A percentile compares a stretch with the other conserved stretches of the same genome.
Conservation (phyloP, 2,329 filamentous ascomycete genomes). For the Colletotrichum liaoningense region DNA sequence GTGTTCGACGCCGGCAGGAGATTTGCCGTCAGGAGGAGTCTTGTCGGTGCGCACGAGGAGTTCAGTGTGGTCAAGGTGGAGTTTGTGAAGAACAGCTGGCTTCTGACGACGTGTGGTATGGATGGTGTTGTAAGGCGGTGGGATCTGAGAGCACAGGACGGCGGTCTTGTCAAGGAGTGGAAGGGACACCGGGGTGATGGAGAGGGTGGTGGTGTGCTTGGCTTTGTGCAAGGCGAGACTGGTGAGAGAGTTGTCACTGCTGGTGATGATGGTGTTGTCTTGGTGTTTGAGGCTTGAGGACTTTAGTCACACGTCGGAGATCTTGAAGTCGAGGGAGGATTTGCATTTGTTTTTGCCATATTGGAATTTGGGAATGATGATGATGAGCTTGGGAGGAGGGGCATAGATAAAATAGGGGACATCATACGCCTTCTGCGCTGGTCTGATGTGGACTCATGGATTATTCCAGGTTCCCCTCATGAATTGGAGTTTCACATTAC, state of each 20-base stretch:
- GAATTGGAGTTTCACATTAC: slow-evolving; percentile 9
- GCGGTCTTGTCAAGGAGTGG: slow-evolving; percentile 87
- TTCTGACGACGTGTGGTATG: slow-evolving; percentile 90
- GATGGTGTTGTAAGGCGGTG: slow-evolving; percentile 91
- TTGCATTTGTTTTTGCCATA: not conserved
- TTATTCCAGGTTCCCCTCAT: not conserved
- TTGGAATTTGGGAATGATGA: not conserved
- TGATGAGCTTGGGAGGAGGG: not conserved
- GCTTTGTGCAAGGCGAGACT: slow-evolving; percentile 85
- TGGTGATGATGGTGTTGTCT: slow-evolving; percentile 82
- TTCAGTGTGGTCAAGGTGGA: slow-evolving; percentile 93
- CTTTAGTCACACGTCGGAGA: fast-evolving
- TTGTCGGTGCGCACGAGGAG: slow-evolving; percentile 86
- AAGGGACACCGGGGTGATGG: slow-evolving; percentile 87
- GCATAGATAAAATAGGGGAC: slow-evolving; percentile 26
- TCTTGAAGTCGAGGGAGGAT: not conserved
- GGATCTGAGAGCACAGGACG: slow-evolving; percentile 76
- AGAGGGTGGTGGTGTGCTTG: slow-evolving; percentile 88
- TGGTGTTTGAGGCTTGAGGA: slow-evolving; percentile 72
- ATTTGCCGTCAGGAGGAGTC: slow-evolving; percentile 87
- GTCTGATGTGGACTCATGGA: not conserved
- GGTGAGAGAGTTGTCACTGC: slow-evolving; percentile 86
- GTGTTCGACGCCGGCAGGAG: slow-evolving; percentile 89
- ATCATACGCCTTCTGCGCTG: not conserved
- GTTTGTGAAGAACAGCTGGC: slow-evolving; percentile 76